Evolutionary conservation across 352 stramenopile species (phyloP).

Genomic region (Globisporangium irregulare): DNA sequence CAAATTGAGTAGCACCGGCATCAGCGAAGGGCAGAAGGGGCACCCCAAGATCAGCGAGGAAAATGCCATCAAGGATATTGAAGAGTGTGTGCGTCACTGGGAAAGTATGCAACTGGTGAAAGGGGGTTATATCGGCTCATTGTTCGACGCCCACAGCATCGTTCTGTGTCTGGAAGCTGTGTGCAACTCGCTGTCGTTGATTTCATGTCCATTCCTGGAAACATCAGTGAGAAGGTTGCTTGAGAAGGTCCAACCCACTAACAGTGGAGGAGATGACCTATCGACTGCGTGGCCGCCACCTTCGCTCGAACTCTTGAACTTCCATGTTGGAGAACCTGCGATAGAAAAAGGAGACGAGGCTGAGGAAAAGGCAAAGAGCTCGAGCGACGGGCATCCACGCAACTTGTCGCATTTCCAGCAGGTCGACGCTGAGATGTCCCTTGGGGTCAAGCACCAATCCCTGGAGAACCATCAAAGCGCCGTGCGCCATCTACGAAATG

Average conservation of each 20-base stretch:
- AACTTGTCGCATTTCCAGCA: constrained; percentile 22
- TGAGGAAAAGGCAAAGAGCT: background rate
- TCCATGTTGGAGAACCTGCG: constrained; percentile 2
- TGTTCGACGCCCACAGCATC: constrained; percentile 36
- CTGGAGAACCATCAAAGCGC: constrained; percentile 13
- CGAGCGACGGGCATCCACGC: background rate
- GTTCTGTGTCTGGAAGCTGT: constrained; percentile 47
- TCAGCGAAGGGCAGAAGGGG: background rate
- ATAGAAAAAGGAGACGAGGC: background rate
- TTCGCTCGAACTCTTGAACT: constrained; percentile 25
- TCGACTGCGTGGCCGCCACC: constrained; percentile 19
- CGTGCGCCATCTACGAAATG: constrained; percentile 27
- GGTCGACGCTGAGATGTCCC: constrained; percentile 33
- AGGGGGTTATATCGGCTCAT: constrained; percentile 7
- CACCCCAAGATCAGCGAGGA: constrained; percentile 26
- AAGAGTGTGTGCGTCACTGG: constrained; percentile 43
- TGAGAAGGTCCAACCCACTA: constrained; percentile 20
- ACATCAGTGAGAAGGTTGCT: constrained; percentile 34
- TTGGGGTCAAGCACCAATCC: constrained; percentile 11
- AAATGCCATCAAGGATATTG: constrained; percentile 40
- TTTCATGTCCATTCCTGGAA: constrained; percentile 48
- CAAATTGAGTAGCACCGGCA: background rate
- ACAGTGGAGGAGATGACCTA: background rate
- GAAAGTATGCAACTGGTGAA: background rate
- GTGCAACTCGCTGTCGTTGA: constrained; percentile 50